phyloP scores from a whole-genome alignment of 495 filamentous ascomycete species.

The Penicillium argentinense region DNA sequence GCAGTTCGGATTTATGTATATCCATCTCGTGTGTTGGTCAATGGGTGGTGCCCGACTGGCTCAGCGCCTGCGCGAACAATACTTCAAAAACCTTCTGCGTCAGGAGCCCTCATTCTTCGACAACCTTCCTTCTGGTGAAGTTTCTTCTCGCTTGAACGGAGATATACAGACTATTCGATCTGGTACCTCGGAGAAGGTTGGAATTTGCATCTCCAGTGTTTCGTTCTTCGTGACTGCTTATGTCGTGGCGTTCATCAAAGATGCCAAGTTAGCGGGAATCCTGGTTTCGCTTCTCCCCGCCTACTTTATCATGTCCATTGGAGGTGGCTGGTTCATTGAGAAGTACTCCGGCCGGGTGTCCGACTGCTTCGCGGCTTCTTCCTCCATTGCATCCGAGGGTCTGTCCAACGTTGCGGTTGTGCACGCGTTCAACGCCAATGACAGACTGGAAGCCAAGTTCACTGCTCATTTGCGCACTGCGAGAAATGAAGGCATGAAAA shows the following conservation, averaged over 20 bases:
- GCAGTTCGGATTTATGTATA: constrained; percentile 57
- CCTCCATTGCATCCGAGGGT: constrained; percentile 45
- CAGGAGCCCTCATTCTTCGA: constrained; percentile 64
- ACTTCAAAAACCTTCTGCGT: constrained; percentile 54
- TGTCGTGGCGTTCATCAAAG: constrained; percentile 60
- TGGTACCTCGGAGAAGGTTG: constrained; percentile 66
- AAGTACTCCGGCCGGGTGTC: constrained; percentile 53
- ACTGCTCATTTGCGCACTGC: constrained; percentile 31
- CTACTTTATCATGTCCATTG: constrained; percentile 61
- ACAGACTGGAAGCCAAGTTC: constrained; percentile 51
- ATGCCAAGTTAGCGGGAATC: constrained; percentile 37
- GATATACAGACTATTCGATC: constrained; percentile 58
- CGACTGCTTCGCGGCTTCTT: constrained; percentile 43
- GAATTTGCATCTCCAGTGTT: constrained; percentile 53
- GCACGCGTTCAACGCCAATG: constrained; percentile 45
- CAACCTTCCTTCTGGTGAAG: constrained; percentile 51
- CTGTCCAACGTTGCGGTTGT: constrained; percentile 44
- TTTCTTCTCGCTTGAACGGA: constrained; percentile 54
- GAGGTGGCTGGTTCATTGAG: constrained; percentile 56
- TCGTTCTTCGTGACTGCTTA: constrained; percentile 64
- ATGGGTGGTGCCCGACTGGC: constrained; percentile 58
- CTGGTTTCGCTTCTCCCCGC: constrained; percentile 58
- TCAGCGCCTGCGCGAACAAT: constrained; percentile 56
- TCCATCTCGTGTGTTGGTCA: constrained; percentile 51
- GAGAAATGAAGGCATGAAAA: constrained; percentile 50